phyloP scores from a whole-genome alignment of 371 early-diverging fungal genomes.

The Batkoa obscura region DNA sequence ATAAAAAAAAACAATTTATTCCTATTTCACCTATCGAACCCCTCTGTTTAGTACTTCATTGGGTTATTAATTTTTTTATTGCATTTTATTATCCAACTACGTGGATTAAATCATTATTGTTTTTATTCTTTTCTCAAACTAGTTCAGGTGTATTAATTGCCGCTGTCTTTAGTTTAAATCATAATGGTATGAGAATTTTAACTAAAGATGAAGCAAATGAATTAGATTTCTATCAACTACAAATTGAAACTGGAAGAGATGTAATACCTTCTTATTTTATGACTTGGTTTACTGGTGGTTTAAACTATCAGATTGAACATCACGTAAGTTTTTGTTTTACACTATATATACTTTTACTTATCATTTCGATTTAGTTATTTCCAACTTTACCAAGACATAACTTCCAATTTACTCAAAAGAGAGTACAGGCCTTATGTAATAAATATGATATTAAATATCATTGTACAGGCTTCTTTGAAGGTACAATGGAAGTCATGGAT shows the following conservation, averaged over 20 bases:
- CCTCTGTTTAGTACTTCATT: slow-evolving; percentile 38
- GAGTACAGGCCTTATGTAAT: slow-evolving; percentile 43
- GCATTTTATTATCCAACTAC: slow-evolving; percentile 25
- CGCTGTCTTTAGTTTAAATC: slow-evolving; percentile 66
- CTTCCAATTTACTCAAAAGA: slow-evolving; percentile 37
- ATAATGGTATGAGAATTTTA: slow-evolving; percentile 76
- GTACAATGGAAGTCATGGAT: slow-evolving; percentile 50
- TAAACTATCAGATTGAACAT: slow-evolving; percentile 71
- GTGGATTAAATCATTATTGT: slow-evolving; percentile 31
- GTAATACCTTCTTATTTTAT: slow-evolving; percentile 33
- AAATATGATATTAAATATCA: slow-evolving; percentile 54
- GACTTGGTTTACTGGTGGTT: slow-evolving; percentile 71
- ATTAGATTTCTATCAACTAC: slow-evolving; percentile 60
- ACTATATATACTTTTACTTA: background rate
- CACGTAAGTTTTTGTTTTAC: slow-evolving; percentile 19
- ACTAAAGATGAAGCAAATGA: slow-evolving; percentile 39
- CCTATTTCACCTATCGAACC: slow-evolving; percentile 28
- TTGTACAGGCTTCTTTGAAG: slow-evolving; percentile 39
- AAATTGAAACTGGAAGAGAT: slow-evolving; percentile 65
- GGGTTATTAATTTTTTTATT: slow-evolving; percentile 38
- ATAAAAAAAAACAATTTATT: slow-evolving; percentile 21
- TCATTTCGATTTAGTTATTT: slow-evolving; percentile 28
- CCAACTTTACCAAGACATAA: slow-evolving; percentile 65
- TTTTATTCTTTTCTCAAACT: slow-evolving; percentile 45
- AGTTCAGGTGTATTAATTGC: slow-evolving; percentile 61